Percentiles rank a stretch among this genome's conserved stretches.
Conservation (phyloP, 768 basidiomycete species). For the Mycena albidolilacea region DNA sequence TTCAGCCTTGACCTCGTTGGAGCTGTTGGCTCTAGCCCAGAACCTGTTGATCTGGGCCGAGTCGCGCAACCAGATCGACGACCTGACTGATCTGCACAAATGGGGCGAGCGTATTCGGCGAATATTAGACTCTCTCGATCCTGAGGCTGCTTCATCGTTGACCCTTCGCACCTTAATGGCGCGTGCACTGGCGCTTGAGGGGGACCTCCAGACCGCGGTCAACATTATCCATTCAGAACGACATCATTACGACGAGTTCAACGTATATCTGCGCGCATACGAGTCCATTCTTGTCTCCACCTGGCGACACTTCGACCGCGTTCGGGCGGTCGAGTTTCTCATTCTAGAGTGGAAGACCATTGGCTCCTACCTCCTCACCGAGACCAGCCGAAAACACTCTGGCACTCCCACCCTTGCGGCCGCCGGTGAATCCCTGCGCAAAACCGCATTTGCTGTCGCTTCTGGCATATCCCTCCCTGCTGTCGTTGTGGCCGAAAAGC, state of each 20-base stretch:
- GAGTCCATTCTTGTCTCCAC: conserved; percentile 55
- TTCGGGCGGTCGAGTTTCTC: conserved; percentile 49
- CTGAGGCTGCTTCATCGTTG: not conserved
- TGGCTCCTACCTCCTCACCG: conserved; percentile 40
- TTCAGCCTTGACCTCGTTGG: conserved; percentile 38
- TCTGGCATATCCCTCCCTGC: conserved; percentile 52
- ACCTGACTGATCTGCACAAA: conserved; percentile 31
- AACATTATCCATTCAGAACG: conserved; percentile 45
- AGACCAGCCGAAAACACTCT: conserved; percentile 35
- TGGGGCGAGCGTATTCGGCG: conserved; percentile 27
- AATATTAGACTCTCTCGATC: conserved; percentile 16
- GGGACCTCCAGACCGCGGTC: conserved; percentile 52
- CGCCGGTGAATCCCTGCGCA: conserved; percentile 46
- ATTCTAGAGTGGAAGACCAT: conserved; percentile 38
- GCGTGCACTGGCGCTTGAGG: conserved; percentile 34
- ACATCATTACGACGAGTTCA: conserved; percentile 42
- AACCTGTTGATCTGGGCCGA: conserved; percentile 42
- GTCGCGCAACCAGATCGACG: conserved; percentile 30
- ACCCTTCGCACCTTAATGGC: conserved; percentile 15
- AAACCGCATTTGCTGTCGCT: conserved; percentile 45
- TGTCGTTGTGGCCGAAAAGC: conserved; percentile 42
- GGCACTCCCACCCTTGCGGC: not conserved
- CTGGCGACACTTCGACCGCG: conserved; percentile 49
- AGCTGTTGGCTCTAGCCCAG: conserved; percentile 39
- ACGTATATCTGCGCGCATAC: conserved; percentile 49